phyloP scores from a whole-genome alignment of 306 rosid species.

The Macrotyloma uniflorum region DNA sequence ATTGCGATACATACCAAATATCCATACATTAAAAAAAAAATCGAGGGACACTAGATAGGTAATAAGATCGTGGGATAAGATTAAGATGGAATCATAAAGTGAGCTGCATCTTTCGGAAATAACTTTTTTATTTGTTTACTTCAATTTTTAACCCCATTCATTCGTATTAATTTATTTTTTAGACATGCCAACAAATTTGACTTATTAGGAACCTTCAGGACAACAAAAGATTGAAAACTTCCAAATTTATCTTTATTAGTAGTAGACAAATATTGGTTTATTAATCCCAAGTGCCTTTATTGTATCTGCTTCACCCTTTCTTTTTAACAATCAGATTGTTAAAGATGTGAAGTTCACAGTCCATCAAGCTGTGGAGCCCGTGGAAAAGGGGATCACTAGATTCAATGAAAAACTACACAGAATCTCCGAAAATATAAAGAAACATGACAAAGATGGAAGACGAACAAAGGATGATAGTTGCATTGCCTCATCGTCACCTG shows the following conservation, averaged over 20 bases:
- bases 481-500: slow-evolving; percentile 55
- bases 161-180: background rate
- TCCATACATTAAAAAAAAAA: background rate
- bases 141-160: background rate
- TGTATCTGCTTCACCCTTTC: slow-evolving; percentile 25
- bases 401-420: slow-evolving; percentile 78
- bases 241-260: slow-evolving; percentile 15
- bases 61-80: background rate
- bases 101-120: background rate
- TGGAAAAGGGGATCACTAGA: slow-evolving; percentile 90
- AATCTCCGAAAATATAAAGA: slow-evolving; percentile 91
- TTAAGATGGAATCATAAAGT: background rate
- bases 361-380: slow-evolving; percentile 93
- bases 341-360: slow-evolving; percentile 92
- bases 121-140: background rate
- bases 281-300: slow-evolving; percentile 18
- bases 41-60: background rate
- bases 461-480: slow-evolving; percentile 88
- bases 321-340: slow-evolving; percentile 68
- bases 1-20: background rate
- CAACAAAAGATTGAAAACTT: slow-evolving; percentile 10
- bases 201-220: slow-evolving; percentile 12
- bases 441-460: slow-evolving; percentile 77
- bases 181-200: slow-evolving; percentile 14
- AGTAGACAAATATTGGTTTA: slow-evolving; percentile 17